A percentile compares a stretch with the other conserved stretches of the same genome.
These are phyloP conservation scores for Amanita brunnescens DNA, from an alignment of 768 basidiomycete genomes.

Conservation along the genomic window DNA sequence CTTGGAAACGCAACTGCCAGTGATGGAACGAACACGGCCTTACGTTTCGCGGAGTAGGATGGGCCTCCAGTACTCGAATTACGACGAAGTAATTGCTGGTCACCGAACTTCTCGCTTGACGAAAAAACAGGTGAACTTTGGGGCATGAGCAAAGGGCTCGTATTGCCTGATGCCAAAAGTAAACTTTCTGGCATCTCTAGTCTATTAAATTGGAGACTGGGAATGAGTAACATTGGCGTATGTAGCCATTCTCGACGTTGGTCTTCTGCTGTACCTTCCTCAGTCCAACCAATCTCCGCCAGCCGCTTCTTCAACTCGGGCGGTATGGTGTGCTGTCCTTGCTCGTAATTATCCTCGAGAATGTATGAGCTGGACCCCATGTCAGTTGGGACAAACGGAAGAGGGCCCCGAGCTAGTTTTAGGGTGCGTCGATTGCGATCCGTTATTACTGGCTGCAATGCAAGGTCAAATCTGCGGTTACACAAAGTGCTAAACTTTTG, in stretches of 20 bases:
- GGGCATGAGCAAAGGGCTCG: conserved; percentile 26
- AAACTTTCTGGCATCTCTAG: conserved; percentile 26
- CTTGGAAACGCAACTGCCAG: conserved; percentile 46
- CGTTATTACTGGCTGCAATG: conserved; percentile 49
- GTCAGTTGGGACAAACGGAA: conserved; percentile 70
- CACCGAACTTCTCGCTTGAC: conserved; percentile 8
- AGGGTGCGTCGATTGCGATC: conserved; percentile 63
- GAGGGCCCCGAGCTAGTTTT: conserved; percentile 56
- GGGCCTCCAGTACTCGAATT: conserved; percentile 47
- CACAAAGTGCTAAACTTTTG: conserved; percentile 46
- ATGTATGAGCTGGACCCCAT: conserved; percentile 58
- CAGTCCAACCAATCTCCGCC: conserved; percentile 68
- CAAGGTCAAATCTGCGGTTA: conserved; percentile 64
- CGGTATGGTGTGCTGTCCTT: conserved; percentile 47
- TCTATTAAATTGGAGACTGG: conserved; percentile 46
- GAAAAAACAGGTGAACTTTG: conserved; percentile 16
- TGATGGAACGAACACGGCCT: conserved; percentile 59
- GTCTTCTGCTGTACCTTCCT: conserved; percentile 48
- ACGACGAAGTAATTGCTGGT: conserved; percentile 39
- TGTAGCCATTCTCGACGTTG: conserved; percentile 48
- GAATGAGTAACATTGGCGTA: conserved; percentile 60
- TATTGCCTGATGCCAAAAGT: conserved; percentile 19
- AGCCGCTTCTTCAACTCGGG: conserved; percentile 56
- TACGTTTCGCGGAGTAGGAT: conserved; percentile 40
- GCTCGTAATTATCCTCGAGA: conserved; percentile 41